phyloP scores from a whole-genome alignment of 2,329 filamentous ascomycete genomes.

The Penicillium sclerotigenum region DNA sequence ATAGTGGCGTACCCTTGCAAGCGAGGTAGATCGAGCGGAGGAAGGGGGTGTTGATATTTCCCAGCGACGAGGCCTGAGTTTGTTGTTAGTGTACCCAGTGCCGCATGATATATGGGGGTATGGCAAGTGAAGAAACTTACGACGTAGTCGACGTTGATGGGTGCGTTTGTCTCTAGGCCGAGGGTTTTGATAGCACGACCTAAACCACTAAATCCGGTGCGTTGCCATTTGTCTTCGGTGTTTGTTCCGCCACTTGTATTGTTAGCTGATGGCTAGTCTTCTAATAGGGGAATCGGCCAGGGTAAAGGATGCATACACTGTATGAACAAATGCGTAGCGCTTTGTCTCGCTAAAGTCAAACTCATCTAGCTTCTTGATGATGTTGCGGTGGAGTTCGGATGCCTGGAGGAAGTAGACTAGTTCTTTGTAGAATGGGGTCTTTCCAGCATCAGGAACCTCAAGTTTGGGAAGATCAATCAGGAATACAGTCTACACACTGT shows the following conservation, averaged over 20 bases:
- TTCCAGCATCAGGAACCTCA: conserved; percentile 18
- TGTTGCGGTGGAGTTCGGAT: conserved; percentile 60
- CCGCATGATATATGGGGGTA: neutral
- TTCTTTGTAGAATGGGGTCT: conserved; percentile 64
- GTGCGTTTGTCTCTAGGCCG: conserved; percentile 54
- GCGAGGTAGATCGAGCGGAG: conserved; percentile 59
- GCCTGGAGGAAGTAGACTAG: conserved; percentile 68
- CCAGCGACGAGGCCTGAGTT: conserved; percentile 71
- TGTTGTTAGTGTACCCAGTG: conserved; percentile 9
- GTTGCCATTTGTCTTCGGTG: conserved; percentile 43
- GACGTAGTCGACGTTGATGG: conserved; percentile 69
- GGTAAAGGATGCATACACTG: conserved; percentile 59
- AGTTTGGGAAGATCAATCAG: conserved; percentile 78
- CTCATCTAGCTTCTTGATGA: conserved; percentile 65
- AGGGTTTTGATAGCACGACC: conserved; percentile 63
- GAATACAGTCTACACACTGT: conserved; percentile 64
- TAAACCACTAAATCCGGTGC: conserved; percentile 72
- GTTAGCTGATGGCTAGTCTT: conserved; percentile 9
- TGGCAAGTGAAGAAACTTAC: conserved; percentile 42
- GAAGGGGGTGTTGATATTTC: conserved; percentile 67
- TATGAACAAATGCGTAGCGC: conserved; percentile 76
- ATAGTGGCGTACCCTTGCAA: conserved; percentile 48
- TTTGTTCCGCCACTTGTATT: conserved; percentile 56
- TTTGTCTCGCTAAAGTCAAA: conserved; percentile 79
- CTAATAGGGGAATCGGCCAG: neutral